Base-by-base conservation (phyloP, 345 rosid species). In the Triadica sebifera region DNA sequence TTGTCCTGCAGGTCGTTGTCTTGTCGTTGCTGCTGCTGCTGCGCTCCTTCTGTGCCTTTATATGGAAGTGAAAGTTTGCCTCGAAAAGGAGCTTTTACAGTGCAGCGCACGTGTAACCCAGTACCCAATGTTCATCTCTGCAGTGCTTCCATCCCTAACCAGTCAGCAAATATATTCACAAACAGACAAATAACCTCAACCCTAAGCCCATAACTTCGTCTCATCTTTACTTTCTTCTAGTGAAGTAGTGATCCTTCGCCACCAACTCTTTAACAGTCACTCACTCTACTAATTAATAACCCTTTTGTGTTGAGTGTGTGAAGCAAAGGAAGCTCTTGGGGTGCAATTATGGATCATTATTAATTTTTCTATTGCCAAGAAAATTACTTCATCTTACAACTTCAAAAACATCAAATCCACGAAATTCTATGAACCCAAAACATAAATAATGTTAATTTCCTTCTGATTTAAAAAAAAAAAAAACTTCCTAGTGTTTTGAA, bases 41-140 rank as follows among this genome's bases (percentile, higher is more conserved):
- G 56, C 17, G n/a, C n/a, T n/a, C n/a, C n/a, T n/a, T n/a, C n/a
- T n/a, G n/a, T 57, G 69, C 41, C 45, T 56, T 22, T 61, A 66
- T 53, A 77, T 79, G 76, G 74, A 81, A 79, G 65, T 19, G 65
- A 39, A 58, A 72, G 50, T 58, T 67, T 82, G 81, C 91, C 93
- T 88, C 85, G 91, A 81, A 85, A 90, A 90, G 70, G 86, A 88
- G 81, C 84, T 86, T 79, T 76, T 77, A 60, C 80, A 81, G 83
- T 61, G 83, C 74, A 81, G 76, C 65, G 88, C 94, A 87, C 90
- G 86, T 88, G 91, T 84, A 76, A 84, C 81, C 70, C 85, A 84
- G 84, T 78, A 77, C 77, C 84, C 95, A 83, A 83, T 82, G 83
- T 78, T 84, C 84, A 77, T 85, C 81, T 76, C 46, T 57, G 45